phyloP scores from a whole-genome alignment of 1,284 basidiomycete species.

The Tilletiaria anomala region DNA sequence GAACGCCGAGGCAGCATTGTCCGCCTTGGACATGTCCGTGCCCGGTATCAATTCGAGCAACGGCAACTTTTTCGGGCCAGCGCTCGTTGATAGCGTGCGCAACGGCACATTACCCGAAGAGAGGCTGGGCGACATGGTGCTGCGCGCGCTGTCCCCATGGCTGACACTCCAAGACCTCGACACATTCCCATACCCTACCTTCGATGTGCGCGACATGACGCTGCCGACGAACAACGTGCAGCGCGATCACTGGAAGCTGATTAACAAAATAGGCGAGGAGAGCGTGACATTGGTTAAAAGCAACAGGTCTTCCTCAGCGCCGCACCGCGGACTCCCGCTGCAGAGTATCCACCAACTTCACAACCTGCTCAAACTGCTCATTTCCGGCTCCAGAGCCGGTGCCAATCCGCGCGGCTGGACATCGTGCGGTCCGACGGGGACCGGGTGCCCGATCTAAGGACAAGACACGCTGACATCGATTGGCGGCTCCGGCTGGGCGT shows the following conservation, averaged over 20 bases:
- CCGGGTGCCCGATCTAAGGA: no score
- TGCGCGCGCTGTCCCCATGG: conserved; percentile 32
- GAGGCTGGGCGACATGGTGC: conserved; percentile 44
- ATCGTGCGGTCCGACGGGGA: no score
- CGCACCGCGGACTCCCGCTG: conserved; percentile 11
- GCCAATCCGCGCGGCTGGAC: no score
- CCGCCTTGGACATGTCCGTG: conserved; percentile 52
- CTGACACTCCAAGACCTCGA: conserved; percentile 20
- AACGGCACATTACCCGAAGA: conserved; percentile 54
- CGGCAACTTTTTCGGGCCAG: neutral
- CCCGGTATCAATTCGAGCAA: conserved; percentile 37
- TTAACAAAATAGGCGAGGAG: conserved; percentile 17
- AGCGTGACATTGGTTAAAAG: conserved; percentile 27
- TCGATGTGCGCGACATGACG: conserved; percentile 15
- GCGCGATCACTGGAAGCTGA: conserved; percentile 17
- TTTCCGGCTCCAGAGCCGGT: neutral
- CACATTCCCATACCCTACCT: conserved; percentile 12
- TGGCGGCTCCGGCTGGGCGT: no score
- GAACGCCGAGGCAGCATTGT: conserved; percentile 41
- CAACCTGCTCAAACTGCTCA: neutral
- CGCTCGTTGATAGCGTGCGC: no score
- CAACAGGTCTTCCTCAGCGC: conserved; percentile 7
- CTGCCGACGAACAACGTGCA: conserved; percentile 19
- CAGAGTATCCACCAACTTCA: conserved; percentile 3
- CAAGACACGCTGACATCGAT: no score